Conservation (phyloP, 1,284 basidiomycete genomes). For the Blastosporella zonata region DNA sequence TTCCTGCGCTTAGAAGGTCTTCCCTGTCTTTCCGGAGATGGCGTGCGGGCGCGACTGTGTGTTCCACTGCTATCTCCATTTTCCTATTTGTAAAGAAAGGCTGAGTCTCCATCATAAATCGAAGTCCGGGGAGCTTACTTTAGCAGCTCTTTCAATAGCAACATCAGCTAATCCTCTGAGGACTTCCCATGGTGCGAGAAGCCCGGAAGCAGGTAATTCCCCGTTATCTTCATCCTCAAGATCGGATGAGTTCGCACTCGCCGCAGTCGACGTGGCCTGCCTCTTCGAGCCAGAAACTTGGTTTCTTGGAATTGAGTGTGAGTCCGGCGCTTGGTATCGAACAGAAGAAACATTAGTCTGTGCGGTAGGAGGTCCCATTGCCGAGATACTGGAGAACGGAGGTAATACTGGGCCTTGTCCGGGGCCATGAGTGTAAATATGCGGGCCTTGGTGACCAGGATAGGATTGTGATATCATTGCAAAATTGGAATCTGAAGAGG, state of each 20-base stretch:
- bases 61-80: slow-evolving; percentile 73
- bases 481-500: slow-evolving; percentile 28
- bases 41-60: slow-evolving; percentile 68
- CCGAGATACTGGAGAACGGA: slow-evolving; percentile 67
- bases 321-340: slow-evolving; percentile 52
- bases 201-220: slow-evolving; percentile 75
- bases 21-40: slow-evolving; percentile 61
- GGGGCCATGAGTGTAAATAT: slow-evolving; percentile 27
- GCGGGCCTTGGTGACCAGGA: slow-evolving; percentile 26
- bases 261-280: slow-evolving; percentile 59
- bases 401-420: slow-evolving; percentile 55
- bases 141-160: slow-evolving; percentile 71
- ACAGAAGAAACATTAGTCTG: slow-evolving; percentile 53
- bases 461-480: slow-evolving; percentile 29
- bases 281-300: slow-evolving; percentile 53
- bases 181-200: slow-evolving; percentile 82
- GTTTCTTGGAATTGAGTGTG: slow-evolving; percentile 39
- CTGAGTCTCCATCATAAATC: slow-evolving; percentile 13
- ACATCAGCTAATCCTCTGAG: slow-evolving; percentile 77
- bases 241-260: slow-evolving; percentile 76
- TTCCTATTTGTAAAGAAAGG: slow-evolving; percentile 44
- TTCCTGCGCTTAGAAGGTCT: slow-evolving; percentile 72
- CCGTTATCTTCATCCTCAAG: slow-evolving; percentile 68
- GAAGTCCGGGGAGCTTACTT: slow-evolving; percentile 41
- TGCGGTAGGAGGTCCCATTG: slow-evolving; percentile 48